A percentile compares a stretch with the other conserved stretches of the same genome.
Conservation (phyloP, 345 rosid genomes). For the Erodium maritimum region DNA sequence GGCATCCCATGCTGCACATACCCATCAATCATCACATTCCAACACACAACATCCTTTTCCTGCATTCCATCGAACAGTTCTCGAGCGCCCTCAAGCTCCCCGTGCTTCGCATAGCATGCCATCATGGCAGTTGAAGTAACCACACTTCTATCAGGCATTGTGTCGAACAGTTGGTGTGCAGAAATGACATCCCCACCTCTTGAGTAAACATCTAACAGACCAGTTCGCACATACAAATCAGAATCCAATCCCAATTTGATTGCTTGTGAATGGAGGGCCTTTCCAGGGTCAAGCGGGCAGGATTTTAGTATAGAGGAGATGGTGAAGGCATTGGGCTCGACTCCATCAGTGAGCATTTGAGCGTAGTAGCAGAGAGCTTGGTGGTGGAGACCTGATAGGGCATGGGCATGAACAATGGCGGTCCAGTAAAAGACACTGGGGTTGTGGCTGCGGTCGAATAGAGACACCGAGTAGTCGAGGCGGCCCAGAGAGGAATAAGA, state of each 20-base stretch:
- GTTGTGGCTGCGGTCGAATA: slow-evolving; percentile 36
- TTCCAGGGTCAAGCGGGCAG: slow-evolving; percentile 32
- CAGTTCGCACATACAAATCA: slow-evolving; percentile 57
- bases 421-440: slow-evolving; percentile 54
- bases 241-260: slow-evolving; percentile 51
- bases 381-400: slow-evolving; percentile 24
- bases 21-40: slow-evolving; percentile 74
- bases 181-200: slow-evolving; percentile 45
- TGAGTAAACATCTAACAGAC: slow-evolving; percentile 51
- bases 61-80: slow-evolving; percentile 37
- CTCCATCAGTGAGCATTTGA: slow-evolving; percentile 30
- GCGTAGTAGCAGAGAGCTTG: slow-evolving; percentile 37
- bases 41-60: slow-evolving; percentile 49
- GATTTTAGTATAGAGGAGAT: slow-evolving; percentile 61
- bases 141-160: slow-evolving; percentile 44
- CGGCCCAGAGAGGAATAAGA: slow-evolving; percentile 54
- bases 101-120: slow-evolving; percentile 49
- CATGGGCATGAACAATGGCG: slow-evolving; percentile 42
- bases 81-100: slow-evolving; percentile 41
- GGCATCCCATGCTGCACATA: slow-evolving; percentile 40
- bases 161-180: slow-evolving; percentile 53
- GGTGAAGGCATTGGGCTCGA: slow-evolving; percentile 57
- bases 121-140: slow-evolving; percentile 70
- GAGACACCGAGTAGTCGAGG: slow-evolving; percentile 33
- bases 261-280: slow-evolving; percentile 38